Evolutionary conservation across 2,329 filamentous ascomycete species (phyloP).

Genomic region (Amylocarpus encephaloides): DNA sequence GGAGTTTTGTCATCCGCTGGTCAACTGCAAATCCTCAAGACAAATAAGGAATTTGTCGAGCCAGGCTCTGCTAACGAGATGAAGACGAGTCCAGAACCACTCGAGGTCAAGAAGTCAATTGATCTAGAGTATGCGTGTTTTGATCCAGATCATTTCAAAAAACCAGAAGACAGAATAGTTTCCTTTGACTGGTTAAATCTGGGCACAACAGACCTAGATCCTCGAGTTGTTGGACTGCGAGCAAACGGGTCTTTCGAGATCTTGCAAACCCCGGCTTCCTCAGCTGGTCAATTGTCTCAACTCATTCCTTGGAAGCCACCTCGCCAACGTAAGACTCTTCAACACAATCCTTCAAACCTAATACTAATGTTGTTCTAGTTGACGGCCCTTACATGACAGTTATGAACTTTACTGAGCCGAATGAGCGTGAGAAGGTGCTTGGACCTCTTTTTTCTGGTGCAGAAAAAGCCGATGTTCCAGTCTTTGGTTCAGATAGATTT

Average conservation of each 20-base stretch:
- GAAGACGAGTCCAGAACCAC: conserved; percentile 49
- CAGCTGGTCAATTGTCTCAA: conserved; percentile 52
- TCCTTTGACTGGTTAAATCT: conserved; percentile 64
- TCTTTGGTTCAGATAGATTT: conserved; percentile 51
- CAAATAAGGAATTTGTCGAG: conserved; percentile 46
- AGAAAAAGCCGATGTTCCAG: conserved; percentile 45
- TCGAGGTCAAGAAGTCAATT: conserved; percentile 53
- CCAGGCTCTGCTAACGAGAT: conserved; percentile 38
- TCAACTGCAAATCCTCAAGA: conserved; percentile 56
- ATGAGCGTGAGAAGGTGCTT: conserved; percentile 46
- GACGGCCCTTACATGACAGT: conserved; percentile 46
- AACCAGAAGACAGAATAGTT: conserved; percentile 48
- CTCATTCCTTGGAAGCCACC: conserved; percentile 56
- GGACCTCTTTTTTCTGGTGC: conserved; percentile 49
- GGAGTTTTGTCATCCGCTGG: conserved; percentile 57
- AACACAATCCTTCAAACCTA: background rate
- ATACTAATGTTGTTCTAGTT: conserved; percentile 36
- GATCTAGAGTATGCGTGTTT: conserved; percentile 56
- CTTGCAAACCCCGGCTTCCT: conserved; percentile 53
- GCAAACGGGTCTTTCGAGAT: conserved; percentile 57
- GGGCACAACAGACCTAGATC: conserved; percentile 47
- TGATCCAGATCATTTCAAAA: conserved; percentile 42
- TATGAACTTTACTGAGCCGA: conserved; percentile 50
- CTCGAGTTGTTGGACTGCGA: conserved; percentile 53
- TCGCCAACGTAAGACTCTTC: conserved; percentile 36